Conservation (phyloP, 2,329 filamentous ascomycete genomes). For the Epichloe gansuensis region DNA sequence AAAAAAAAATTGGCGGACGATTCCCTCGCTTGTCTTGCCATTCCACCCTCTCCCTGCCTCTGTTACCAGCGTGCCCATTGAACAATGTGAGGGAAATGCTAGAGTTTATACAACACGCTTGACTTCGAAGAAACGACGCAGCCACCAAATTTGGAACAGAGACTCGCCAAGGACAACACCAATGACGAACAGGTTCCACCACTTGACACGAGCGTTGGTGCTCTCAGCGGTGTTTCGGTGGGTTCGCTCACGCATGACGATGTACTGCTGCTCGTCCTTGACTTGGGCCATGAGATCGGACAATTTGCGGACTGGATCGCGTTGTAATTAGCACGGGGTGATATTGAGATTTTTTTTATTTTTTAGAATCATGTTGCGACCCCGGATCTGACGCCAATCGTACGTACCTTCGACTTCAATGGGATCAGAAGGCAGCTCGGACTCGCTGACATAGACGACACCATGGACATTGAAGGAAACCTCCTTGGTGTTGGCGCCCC, state of each 20-base stretch:
- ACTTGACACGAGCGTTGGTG: constrained; percentile 94
- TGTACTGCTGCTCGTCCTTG: constrained; percentile 97
- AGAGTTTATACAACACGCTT: constrained; percentile 47
- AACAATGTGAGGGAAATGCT: too few species aligned
- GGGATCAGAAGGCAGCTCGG: constrained; percentile 72
- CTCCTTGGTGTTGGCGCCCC: constrained; percentile 92
- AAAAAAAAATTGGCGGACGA: too few species aligned
- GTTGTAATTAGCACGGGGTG: constrained; percentile 6
- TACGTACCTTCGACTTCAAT: constrained; percentile 83
- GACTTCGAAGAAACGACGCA: constrained; percentile 95
- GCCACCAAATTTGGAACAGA: constrained; percentile 98
- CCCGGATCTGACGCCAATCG: constrained; percentile 8
- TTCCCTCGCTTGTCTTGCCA: too few species aligned
- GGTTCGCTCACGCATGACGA: constrained; percentile 85
- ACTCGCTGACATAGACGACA: constrained; percentile 90
- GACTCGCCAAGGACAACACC: constrained; percentile 80
- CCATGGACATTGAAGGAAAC: constrained; percentile 99
- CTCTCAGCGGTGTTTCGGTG: constrained; percentile 98
- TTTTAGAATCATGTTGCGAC: not conserved
- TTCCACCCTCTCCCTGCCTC: too few species aligned
- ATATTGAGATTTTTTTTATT: too few species aligned
- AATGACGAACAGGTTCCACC: constrained; percentile 98
- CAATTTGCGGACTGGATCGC: constrained; percentile 56
- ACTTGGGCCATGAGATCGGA: constrained; percentile 80
- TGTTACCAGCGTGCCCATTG: too few species aligned